Conservation (phyloP, 2,329 filamentous ascomycete species). For the Taxawa tesnikishii region DNA sequence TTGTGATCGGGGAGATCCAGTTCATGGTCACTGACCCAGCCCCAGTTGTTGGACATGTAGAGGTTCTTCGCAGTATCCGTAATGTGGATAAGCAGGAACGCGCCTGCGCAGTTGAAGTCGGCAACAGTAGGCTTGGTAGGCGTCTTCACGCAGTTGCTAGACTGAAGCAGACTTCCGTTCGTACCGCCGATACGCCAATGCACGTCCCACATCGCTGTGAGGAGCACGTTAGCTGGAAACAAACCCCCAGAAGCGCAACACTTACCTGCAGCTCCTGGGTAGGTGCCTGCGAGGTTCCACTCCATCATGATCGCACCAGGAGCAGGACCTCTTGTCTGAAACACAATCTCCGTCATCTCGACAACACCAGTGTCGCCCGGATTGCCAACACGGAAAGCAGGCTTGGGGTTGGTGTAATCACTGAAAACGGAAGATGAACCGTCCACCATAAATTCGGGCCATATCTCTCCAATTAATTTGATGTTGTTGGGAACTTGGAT, state of each 20-base stretch:
- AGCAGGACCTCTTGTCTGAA: constrained; percentile 54
- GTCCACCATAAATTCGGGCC: constrained; percentile 69
- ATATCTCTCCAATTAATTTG: constrained; percentile 73
- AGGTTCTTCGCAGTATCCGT: constrained; percentile 52
- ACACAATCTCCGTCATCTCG: constrained; percentile 60
- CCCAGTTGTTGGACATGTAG: constrained; percentile 83
- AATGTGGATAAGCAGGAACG: constrained; percentile 44
- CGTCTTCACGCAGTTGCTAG: constrained; percentile 64
- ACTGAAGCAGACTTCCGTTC: constrained; percentile 52
- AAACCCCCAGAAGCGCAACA: not conserved
- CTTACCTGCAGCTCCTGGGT: constrained; percentile 26
- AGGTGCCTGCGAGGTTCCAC: constrained; percentile 50
- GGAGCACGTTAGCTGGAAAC: not conserved
- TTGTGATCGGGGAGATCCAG: constrained; percentile 60
- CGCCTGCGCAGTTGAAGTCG: constrained; percentile 55
- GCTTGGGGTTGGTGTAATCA: constrained; percentile 44
- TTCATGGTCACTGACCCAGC: constrained; percentile 87
- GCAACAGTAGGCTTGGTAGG: constrained; percentile 40
- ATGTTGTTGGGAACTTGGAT: constrained; percentile 53
- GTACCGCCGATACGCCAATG: constrained; percentile 41
- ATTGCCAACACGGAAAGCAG: constrained; percentile 55
- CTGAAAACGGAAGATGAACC: constrained; percentile 36
- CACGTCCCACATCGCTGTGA: constrained; percentile 44
- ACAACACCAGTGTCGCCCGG: constrained; percentile 52
- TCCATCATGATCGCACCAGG: constrained; percentile 60